Evolutionary conservation across 768 basidiomycete genomes (phyloP).

Genomic region (Tylopilus intermedius): DNA sequence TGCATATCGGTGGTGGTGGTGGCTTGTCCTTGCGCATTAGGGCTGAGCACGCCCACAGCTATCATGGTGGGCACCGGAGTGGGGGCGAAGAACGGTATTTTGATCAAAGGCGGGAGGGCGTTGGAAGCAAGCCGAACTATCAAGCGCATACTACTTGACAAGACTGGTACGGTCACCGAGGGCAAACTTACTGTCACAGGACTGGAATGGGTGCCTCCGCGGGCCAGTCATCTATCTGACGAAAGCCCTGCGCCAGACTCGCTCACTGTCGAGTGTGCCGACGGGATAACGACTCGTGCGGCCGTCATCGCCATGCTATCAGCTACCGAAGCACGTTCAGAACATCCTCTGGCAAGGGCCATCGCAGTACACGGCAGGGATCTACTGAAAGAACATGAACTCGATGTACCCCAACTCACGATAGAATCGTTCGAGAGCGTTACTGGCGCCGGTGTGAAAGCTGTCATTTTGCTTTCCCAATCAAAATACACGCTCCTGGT

Average conservation of each 20-base stretch:
- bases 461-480: conserved; percentile 52
- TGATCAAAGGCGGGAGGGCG: conserved; percentile 96
- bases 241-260: conserved; percentile 9
- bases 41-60: conserved; percentile 93
- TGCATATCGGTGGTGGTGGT: conserved; percentile 98
- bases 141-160: conserved; percentile 84
- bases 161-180: conserved; percentile 94
- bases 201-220: conserved; percentile 63
- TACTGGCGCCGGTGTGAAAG: conserved; percentile 85
- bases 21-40: conserved; percentile 96
- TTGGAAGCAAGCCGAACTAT: conserved; percentile 86
- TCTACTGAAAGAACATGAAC: conserved; percentile 39
- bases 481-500: conserved; percentile 59
- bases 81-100: conserved; percentile 92
- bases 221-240: conserved; percentile 19
- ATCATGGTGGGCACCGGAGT: conserved; percentile 99
- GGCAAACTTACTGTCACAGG: conserved; percentile 86
- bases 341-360: conserved; percentile 94
- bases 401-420: conserved; percentile 45
- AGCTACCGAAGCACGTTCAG: conserved; percentile 85
- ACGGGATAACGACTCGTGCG: conserved; percentile 55
- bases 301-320: conserved; percentile 76
- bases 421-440: conserved; percentile 80
- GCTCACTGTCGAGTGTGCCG: conserved; percentile 39
- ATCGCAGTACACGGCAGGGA: conserved; percentile 80